Conservation (phyloP, 345 rosid genomes). For the Rhizophora apiculata region DNA sequence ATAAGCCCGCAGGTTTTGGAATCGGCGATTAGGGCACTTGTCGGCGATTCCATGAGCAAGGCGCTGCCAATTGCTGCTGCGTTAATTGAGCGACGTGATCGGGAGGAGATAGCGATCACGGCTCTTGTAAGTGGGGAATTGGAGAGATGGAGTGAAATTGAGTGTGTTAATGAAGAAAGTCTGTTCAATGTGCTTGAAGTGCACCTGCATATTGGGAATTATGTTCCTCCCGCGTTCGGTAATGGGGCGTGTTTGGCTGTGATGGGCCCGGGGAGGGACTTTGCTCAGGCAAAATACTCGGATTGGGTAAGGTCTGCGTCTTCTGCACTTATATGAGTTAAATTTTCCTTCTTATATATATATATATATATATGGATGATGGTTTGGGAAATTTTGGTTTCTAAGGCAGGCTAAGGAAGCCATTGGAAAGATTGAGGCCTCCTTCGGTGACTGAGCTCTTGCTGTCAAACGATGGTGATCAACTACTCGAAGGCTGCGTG, state of each 20-base stretch:
- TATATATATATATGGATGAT: background rate
- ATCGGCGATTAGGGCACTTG: slow-evolving; percentile 37
- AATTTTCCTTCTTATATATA: background rate
- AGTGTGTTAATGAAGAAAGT: slow-evolving; percentile 10
- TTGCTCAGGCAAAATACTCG: slow-evolving; percentile 75
- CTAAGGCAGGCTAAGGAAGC: slow-evolving; percentile 63
- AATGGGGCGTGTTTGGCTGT: slow-evolving; percentile 69
- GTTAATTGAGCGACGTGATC: slow-evolving; percentile 32
- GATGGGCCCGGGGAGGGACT: slow-evolving; percentile 67
- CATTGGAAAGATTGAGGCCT: slow-evolving; percentile 75
- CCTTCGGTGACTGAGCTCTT: slow-evolving; percentile 64
- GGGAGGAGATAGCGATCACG: slow-evolving; percentile 70
- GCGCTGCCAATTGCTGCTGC: slow-evolving; percentile 35
- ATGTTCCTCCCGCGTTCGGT: slow-evolving; percentile 50
- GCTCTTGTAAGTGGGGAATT: slow-evolving; percentile 60
- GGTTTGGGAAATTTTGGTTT: slow-evolving; percentile 13
- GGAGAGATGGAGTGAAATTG: slow-evolving; percentile 34
- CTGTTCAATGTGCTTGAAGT: slow-evolving; percentile 43
- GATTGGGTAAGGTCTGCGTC: slow-evolving; percentile 77
- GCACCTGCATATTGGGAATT: slow-evolving; percentile 55
- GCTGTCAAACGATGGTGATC: slow-evolving; percentile 85
- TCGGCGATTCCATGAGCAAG: slow-evolving; percentile 42
- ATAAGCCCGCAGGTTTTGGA: slow-evolving; percentile 33
- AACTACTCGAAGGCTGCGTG: slow-evolving; percentile 68
- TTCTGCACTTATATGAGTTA: background rate